These are phyloP conservation scores for Starmerella bombicola DNA, from an alignment of 805 yeast species.

Conservation along the genomic window DNA sequence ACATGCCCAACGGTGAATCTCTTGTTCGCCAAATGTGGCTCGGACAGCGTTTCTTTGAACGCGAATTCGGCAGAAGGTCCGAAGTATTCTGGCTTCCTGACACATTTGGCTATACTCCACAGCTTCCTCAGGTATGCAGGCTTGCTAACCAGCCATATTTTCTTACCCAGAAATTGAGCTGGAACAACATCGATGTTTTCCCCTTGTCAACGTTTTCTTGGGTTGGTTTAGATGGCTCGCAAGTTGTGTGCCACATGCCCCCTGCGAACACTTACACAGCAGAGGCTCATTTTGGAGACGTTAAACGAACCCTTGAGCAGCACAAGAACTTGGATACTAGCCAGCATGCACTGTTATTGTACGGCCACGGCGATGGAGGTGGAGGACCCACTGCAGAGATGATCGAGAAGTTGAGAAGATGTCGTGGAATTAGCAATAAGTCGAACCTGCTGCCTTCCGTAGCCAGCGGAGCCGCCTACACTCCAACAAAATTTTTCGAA, in stretches of 20 bases:
- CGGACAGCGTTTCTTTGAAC: constrained; percentile 76
- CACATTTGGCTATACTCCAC: constrained; percentile 92
- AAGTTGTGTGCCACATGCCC: constrained; percentile 93
- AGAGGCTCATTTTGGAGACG: constrained; percentile 85
- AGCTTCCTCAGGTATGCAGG: constrained; percentile 85
- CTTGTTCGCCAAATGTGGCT: constrained; percentile 74
- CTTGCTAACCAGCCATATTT: constrained; percentile 75
- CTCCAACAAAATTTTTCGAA: constrained; percentile 72
- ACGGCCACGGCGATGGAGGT: constrained; percentile 96
- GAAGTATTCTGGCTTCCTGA: constrained; percentile 91
- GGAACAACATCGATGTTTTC: constrained; percentile 89
- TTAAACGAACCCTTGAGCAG: constrained; percentile 60
- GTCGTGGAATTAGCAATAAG: constrained; percentile 74
- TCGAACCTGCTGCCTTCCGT: constrained; percentile 62
- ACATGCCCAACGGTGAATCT: constrained; percentile 90
- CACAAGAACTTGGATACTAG: constrained; percentile 75
- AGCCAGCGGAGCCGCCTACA: constrained; percentile 45
- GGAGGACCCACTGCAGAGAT: constrained; percentile 94
- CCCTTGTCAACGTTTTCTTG: constrained; percentile 89
- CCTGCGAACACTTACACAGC: constrained; percentile 95
- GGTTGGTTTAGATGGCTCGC: constrained; percentile 91
- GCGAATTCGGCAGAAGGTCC: constrained; percentile 65
- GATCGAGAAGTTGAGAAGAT: constrained; percentile 83
- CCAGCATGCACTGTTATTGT: constrained; percentile 68
- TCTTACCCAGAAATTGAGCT: constrained; percentile 83